Conservation (phyloP, 495 filamentous ascomycete species). For the Tuber brumale region DNA sequence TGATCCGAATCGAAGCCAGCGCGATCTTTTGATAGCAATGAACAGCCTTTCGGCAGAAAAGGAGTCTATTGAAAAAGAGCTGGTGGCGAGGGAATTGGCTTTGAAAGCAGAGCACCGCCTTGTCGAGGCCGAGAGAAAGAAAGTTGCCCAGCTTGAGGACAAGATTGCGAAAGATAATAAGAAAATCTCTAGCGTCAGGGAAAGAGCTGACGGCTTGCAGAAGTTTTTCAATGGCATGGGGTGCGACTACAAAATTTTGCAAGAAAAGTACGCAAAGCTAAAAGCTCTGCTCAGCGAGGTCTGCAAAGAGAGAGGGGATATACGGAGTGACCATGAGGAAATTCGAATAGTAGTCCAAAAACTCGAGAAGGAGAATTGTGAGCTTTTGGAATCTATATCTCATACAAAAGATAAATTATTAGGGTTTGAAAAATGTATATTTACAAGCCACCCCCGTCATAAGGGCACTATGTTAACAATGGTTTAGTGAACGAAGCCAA, state of each 20-base stretch:
- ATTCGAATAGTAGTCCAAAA: slow-evolving; percentile 18
- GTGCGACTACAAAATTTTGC: slow-evolving; percentile 35
- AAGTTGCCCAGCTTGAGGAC: slow-evolving; percentile 20
- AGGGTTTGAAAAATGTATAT: slow-evolving; percentile 24
- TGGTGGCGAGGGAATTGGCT: slow-evolving; percentile 13
- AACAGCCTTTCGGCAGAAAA: slow-evolving; percentile 34
- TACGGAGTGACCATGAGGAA: slow-evolving; percentile 16
- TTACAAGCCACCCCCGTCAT: not conserved
- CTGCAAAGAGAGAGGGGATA: slow-evolving; percentile 19
- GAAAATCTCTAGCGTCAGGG: slow-evolving; percentile 21
- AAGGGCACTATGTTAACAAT: not conserved
- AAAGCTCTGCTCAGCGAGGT: slow-evolving; percentile 24
- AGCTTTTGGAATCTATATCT: not conserved
- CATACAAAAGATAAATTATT: not conserved
- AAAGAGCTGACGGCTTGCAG: slow-evolving; percentile 25
- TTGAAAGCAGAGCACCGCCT: slow-evolving; percentile 18
- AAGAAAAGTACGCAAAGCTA: slow-evolving; percentile 28
- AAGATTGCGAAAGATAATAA: slow-evolving; percentile 21
- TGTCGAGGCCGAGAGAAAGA: slow-evolving; percentile 17
- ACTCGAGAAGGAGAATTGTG: not conserved
- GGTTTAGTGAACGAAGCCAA: slow-evolving; percentile 24
- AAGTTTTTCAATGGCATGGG: slow-evolving; percentile 38
- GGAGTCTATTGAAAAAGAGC: slow-evolving; percentile 26
- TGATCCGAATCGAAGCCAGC: slow-evolving; percentile 4
- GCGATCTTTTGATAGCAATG: slow-evolving; percentile 30